Percentiles rank a stretch among this genome's conserved stretches.
Evolutionary conservation across 805 yeast species (phyloP).

Genomic region (Metschnikowia corniflorae): DNA sequence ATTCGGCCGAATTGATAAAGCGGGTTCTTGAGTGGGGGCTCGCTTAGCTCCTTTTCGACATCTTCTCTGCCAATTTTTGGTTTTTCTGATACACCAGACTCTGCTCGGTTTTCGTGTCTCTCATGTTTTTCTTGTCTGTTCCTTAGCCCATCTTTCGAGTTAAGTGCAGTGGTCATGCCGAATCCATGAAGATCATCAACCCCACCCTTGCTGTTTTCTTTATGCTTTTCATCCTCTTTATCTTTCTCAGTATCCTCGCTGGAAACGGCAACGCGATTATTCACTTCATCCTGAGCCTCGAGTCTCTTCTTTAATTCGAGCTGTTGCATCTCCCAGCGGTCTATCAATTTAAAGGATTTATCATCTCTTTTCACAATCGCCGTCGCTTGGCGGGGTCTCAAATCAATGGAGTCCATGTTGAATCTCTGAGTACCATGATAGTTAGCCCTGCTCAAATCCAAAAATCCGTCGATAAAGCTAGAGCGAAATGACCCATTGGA

Average conservation of each 20-base stretch:
- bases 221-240: too few relatives aligned
- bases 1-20: conserved; percentile 47
- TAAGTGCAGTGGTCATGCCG: too few relatives aligned
- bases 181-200: too few relatives aligned
- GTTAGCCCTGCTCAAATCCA: conserved; percentile 46
- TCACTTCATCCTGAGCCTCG: background rate
- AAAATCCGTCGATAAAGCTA: conserved; percentile 33
- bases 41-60: conserved; percentile 1
- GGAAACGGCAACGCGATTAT: too few relatives aligned
- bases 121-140: background rate
- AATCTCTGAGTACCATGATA: conserved; percentile 30
- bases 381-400: conserved; percentile 28
- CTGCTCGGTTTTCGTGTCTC: background rate
- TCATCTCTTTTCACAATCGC: conserved; percentile 14
- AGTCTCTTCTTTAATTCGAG: background rate
- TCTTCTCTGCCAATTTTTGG: background rate
- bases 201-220: too few relatives aligned
- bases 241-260: too few relatives aligned
- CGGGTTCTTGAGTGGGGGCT: conserved; percentile 15
- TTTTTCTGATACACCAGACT: background rate
- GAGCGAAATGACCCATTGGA: conserved; percentile 18
- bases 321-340: conserved; percentile 1
- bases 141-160: too few relatives aligned
- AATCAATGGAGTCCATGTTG: conserved; percentile 43
- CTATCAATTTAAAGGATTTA: background rate